A percentile compares a stretch with the other conserved stretches of the same genome.
Conservation (phyloP, 306 rosid genomes). For the Carpinus viminea region DNA sequence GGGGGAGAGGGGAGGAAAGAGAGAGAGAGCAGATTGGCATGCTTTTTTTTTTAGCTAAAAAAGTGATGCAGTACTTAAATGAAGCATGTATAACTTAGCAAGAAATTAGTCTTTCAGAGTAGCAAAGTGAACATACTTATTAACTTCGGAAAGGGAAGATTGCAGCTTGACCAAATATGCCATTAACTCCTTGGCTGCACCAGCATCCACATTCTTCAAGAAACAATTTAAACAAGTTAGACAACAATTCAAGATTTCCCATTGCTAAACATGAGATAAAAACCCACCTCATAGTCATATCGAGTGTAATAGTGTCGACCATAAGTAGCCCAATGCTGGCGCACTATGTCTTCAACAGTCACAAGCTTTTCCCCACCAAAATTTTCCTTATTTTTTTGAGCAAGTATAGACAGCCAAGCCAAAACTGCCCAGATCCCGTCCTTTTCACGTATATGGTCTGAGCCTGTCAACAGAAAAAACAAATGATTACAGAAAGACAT, state of each 20-base stretch:
- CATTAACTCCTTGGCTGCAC: slow-evolving; percentile 90
- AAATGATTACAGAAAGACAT: neutral
- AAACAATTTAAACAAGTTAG: slow-evolving; percentile 26
- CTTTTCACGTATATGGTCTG: slow-evolving; percentile 96
- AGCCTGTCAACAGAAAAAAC: slow-evolving; percentile 56
- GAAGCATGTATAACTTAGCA: neutral
- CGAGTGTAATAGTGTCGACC: slow-evolving; percentile 98
- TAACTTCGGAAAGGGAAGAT: slow-evolving; percentile 82
- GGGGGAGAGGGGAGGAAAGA: no score
- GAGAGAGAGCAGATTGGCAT: no score
- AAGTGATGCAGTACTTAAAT: neutral
- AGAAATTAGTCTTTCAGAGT: neutral
- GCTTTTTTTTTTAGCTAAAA: neutral
- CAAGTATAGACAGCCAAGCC: slow-evolving; percentile 94
- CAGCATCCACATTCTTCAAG: slow-evolving; percentile 93
- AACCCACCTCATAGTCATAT: slow-evolving; percentile 85
- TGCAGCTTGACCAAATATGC: slow-evolving; percentile 88
- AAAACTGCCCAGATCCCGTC: slow-evolving; percentile 99
- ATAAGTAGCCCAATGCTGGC: slow-evolving; percentile 87
- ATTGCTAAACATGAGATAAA: slow-evolving; percentile 7
- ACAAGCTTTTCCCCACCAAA: slow-evolving; percentile 77
- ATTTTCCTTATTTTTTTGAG: slow-evolving; percentile 78
- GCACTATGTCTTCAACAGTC: slow-evolving; percentile 94
- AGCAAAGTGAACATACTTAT: slow-evolving; percentile 54
- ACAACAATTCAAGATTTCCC: slow-evolving; percentile 13